Percentiles rank a stretch among this genome's conserved stretches.
These are phyloP conservation scores for Clavispora carvajalis DNA, from an alignment of 805 yeast genomes.

Conservation along the genomic window DNA sequence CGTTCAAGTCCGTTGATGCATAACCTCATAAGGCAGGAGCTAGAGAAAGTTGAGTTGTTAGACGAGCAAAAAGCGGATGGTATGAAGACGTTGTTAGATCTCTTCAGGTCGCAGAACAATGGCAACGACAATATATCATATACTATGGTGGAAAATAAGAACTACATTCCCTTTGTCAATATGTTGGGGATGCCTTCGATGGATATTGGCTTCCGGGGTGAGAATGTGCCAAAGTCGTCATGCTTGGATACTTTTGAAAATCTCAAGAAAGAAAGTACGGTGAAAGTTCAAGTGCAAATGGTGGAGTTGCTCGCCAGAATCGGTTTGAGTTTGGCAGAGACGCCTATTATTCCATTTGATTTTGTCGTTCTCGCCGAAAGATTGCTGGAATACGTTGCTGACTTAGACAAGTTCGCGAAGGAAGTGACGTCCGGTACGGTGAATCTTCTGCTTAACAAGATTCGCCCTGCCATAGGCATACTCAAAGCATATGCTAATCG, in stretches of 20 bases:
- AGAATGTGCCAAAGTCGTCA: constrained; percentile 45
- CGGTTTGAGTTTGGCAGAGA: constrained; percentile 59
- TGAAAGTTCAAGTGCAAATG: constrained; percentile 51
- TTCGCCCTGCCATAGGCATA: constrained; percentile 19
- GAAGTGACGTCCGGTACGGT: constrained; percentile 4
- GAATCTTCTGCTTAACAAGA: constrained; percentile 19
- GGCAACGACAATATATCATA: constrained; percentile 23
- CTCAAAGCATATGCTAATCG: constrained; percentile 33
- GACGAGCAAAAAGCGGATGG: constrained; percentile 6
- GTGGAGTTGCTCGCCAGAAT: constrained; percentile 51
- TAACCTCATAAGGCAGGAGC: constrained; percentile 38
- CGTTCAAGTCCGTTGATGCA: constrained; percentile 63
- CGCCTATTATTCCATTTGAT: constrained; percentile 71
- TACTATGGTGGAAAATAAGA: constrained; percentile 44
- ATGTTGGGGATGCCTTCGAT: constrained; percentile 66
- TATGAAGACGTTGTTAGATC: constrained; percentile 20
- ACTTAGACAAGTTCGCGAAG: constrained; percentile 39
- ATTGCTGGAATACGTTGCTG: constrained; percentile 41
- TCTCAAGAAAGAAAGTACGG: constrained; percentile 50
- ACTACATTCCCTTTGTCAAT: constrained; percentile 63
- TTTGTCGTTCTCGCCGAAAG: constrained; percentile 41
- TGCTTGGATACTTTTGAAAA: constrained; percentile 62
- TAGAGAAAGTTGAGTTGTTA: constrained; percentile 22
- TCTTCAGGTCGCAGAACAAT: constrained; percentile 20
- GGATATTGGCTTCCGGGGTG: constrained; percentile 44